These are phyloP conservation scores for Acacia melanoxylon DNA, from an alignment of 306 rosid species.

Conservation along the genomic window DNA sequence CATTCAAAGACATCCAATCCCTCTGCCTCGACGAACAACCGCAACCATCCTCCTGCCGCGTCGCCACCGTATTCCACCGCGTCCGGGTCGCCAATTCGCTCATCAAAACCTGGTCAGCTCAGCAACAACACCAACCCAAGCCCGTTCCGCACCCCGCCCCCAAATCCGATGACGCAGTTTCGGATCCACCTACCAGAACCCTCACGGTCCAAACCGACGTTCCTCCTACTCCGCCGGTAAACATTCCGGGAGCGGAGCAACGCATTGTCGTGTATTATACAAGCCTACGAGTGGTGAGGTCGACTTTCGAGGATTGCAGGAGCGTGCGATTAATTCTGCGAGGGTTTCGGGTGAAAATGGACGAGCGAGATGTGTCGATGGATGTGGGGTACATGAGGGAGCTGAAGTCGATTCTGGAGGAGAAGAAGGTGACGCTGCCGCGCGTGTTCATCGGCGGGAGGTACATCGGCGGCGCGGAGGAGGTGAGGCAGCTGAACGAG, in stretches of 20 bases:
- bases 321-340: conserved; percentile 73
- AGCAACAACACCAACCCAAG: conserved; percentile 14
- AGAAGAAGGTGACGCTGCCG: conserved; percentile 51
- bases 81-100: conserved; percentile 70
- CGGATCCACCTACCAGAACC: conserved; percentile 34
- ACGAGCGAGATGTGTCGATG: conserved; percentile 93
- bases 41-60: conserved; percentile 33
- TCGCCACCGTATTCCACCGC: conserved; percentile 72
- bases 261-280: conserved; percentile 85
- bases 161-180: background rate
- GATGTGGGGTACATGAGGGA: conserved; percentile 68
- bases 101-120: conserved; percentile 45
- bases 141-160: conserved; percentile 8
- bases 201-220: background rate
- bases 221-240: conserved; percentile 29
- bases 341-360: conserved; percentile 67
- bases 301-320: conserved; percentile 80
- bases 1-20: conserved; percentile 80
- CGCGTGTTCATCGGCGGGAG: conserved; percentile 81
- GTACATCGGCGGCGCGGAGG: conserved; percentile 86
- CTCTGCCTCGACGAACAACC: conserved; percentile 66
- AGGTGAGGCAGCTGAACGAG: conserved; percentile 73
- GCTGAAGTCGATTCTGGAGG: conserved; percentile 62
- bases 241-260: conserved; percentile 57
- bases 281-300: conserved; percentile 82